Evolutionary conservation across 352 stramenopile genomes (phyloP), one percentile per base, ranked within the genome.

Genomic region (Plasmopara halstedii): DNA sequence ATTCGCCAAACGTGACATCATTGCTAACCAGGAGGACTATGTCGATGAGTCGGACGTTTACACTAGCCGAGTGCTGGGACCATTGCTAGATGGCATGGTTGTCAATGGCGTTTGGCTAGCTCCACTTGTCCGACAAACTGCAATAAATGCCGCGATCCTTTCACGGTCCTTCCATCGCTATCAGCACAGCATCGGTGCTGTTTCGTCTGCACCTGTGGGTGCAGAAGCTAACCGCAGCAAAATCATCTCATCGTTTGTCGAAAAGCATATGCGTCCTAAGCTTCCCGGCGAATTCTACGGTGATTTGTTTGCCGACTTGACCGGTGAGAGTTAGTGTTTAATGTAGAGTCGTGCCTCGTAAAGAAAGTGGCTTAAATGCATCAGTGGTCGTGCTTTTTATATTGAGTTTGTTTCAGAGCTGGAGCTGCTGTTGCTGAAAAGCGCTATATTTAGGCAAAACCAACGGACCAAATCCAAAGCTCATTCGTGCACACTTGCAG

Each of bases 201-300:
- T 81, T 15, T 69, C 76, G 15, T 69, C 70, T 25, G 67, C 73
- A n/a, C 72, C 73, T 19, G 64, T 83, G 6, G 68, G 75, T 14
- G 73, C 78, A 9, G 77, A 91, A 41, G 75, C 69, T 47, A 85
- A 85, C 39, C 78, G 82, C 10, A 75, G 69, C 20, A 83, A 79
- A 17, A 64, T 85, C 42, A 83, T 94, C 22, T 63, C 66, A 6
- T 70, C 74, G 1, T 73, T 91, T 37, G 66, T 89, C 4, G 67
- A 87, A 41, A 83, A 87, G 44, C 65, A 94, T 53, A 88, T 94
- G 67, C 75, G 64, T 10, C 79, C 82, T 13, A 81, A 88, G 56
- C 67, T 94, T 14, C 82, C 82, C 9, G 79, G 82, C 22, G 77
- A 94, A 52, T 94, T 94, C 52, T 94, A 94, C 52, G 75, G 82